These are phyloP conservation scores for Fusarium mexicanum DNA, from an alignment of 2,329 filamentous ascomycete species.

Conservation along the genomic window DNA sequence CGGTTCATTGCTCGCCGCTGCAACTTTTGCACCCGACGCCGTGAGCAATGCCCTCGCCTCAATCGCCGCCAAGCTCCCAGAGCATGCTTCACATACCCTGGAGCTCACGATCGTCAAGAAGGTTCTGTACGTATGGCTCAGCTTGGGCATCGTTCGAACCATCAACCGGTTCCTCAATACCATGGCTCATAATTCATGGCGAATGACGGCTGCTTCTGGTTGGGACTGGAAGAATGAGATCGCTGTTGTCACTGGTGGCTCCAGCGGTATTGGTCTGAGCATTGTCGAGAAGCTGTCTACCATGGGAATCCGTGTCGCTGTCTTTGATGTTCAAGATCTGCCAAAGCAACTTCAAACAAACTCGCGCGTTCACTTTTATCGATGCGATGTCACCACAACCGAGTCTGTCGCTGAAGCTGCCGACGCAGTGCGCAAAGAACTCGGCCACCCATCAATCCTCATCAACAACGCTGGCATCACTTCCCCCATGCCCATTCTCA, in stretches of 20 bases:
- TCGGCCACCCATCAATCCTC: slow-evolving; percentile 73
- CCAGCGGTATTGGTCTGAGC: slow-evolving; percentile 53
- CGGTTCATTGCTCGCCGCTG: slow-evolving; percentile 24
- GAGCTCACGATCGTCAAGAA: slow-evolving; percentile 2
- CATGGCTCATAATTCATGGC: slow-evolving; percentile 47
- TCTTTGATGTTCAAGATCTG: slow-evolving; percentile 68
- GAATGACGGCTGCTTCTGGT: slow-evolving; percentile 21
- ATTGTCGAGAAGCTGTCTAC: slow-evolving; percentile 46
- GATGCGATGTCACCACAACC: slow-evolving; percentile 54
- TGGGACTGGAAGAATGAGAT: slow-evolving; percentile 54
- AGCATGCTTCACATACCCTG: slow-evolving; percentile 7
- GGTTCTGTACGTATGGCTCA: slow-evolving; percentile 35
- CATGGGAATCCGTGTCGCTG: slow-evolving; percentile 69
- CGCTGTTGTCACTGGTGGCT: slow-evolving; percentile 56
- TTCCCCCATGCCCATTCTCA: slow-evolving; percentile 67
- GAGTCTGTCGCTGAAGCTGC: slow-evolving; percentile 57
- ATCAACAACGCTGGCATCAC: slow-evolving; percentile 77
- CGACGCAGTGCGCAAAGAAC: slow-evolving; percentile 48
- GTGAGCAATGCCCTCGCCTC: slow-evolving; percentile 20
- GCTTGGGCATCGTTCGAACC: slow-evolving; percentile 34
- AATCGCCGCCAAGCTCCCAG: slow-evolving; percentile 5
- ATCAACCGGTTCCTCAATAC: slow-evolving; percentile 41
- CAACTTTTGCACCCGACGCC: slow-evolving; percentile 23
- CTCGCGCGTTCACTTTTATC: slow-evolving; percentile 45
- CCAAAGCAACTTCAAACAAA: slow-evolving; percentile 40